These are phyloP conservation scores for Musa balbisiana DNA, from an alignment of 202 grass and related monocot species.

Conservation along the genomic window DNA sequence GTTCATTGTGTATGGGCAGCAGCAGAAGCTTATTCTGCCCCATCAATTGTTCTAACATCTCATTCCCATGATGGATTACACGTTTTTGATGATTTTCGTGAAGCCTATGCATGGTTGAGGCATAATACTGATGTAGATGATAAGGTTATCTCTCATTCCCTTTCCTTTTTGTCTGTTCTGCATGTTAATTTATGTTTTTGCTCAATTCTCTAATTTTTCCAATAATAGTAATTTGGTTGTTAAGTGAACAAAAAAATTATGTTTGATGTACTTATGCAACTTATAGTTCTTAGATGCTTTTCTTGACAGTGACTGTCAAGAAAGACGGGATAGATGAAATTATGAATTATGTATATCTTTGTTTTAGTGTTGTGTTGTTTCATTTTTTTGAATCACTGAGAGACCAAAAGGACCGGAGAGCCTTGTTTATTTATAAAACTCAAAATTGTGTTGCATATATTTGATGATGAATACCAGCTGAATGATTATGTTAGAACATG, in stretches of 20 bases:
- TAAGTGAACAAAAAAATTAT: background rate
- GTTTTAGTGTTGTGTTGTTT: no score
- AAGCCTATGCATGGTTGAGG: constrained; percentile 97
- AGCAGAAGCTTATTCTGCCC: constrained; percentile 95
- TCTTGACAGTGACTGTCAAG: no score
- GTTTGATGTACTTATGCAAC: no score
- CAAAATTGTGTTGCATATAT: no score
- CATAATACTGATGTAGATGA: constrained; percentile 99
- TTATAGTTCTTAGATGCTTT: no score
- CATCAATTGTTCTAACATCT: constrained; percentile 98
- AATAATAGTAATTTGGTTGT: background rate
- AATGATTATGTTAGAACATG: no score
- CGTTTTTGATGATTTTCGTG: constrained; percentile 99
- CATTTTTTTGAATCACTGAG: no score
- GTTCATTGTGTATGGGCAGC: constrained; percentile 99
- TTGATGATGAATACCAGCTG: no score
- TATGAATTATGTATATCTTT: no score
- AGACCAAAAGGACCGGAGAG: no score
- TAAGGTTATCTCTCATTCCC: constrained; percentile 45
- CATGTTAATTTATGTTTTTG: background rate
- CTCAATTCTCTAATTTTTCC: background rate
- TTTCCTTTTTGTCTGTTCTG: background rate
- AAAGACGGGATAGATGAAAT: no score
- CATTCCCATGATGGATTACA: constrained; percentile 76
- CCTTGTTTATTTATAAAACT: no score